These are phyloP conservation scores for Leptographium procerum DNA, from an alignment of 2,329 filamentous ascomycete species.

Conservation along the genomic window DNA sequence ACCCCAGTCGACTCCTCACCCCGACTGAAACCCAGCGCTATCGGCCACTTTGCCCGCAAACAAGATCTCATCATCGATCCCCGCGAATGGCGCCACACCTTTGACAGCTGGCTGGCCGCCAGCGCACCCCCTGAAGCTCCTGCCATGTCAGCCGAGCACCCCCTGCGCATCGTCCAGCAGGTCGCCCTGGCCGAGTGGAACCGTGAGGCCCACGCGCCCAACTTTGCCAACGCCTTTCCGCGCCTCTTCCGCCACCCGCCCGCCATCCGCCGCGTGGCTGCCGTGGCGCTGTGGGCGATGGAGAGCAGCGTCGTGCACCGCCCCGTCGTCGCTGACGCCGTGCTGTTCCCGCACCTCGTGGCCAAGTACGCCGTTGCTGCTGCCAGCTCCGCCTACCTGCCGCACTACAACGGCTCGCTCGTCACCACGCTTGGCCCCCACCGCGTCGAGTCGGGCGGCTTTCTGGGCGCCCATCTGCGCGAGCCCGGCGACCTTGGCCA, in stretches of 20 bases:
- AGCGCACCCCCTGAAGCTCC: too few relatives aligned
- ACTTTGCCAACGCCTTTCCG: conserved; percentile 11
- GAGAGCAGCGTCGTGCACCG: conserved; percentile 14
- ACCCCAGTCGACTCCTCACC: not conserved
- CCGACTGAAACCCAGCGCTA: not conserved
- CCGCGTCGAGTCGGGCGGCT: conserved; percentile 17
- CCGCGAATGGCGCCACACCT: conserved; percentile 11
- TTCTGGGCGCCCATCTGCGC: conserved; percentile 26
- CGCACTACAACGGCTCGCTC: not conserved
- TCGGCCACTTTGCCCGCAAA: conserved; percentile 5
- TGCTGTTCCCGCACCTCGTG: not conserved
- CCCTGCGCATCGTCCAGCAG: conserved; percentile 14
- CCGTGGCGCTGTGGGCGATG: conserved; percentile 20
- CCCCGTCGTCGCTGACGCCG: conserved; percentile 15
- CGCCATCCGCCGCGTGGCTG: conserved; percentile 17
- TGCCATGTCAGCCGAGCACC: conserved; percentile 4
- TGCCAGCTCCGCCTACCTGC: not conserved
- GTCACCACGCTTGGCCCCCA: conserved; percentile 6
- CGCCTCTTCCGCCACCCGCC: conserved; percentile 10
- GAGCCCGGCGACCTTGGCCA: conserved; percentile 20
- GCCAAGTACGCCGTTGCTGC: not conserved
- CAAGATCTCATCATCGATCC: conserved; percentile 12
- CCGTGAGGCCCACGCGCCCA: conserved; percentile 12
- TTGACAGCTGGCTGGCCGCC: conserved; percentile 11
- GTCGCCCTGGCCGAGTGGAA: conserved; percentile 15